Conservation (phyloP, 2,329 filamentous ascomycete species). For the Colletotrichum agaves region DNA sequence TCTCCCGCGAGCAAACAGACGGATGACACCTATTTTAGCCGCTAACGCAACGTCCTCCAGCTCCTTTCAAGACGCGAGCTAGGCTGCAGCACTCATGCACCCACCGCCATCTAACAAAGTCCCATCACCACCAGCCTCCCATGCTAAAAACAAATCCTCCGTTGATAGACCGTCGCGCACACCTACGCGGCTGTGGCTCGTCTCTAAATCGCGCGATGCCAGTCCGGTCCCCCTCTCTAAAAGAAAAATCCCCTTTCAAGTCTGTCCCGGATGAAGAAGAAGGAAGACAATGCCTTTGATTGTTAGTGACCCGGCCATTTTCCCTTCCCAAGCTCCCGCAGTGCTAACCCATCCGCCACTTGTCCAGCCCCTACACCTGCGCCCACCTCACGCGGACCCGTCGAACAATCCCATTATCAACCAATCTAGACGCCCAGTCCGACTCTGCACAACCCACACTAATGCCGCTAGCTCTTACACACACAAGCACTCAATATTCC, state of each 20-base stretch:
- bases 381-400: neutral
- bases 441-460: neutral
- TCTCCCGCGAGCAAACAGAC: neutral
- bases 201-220: no score
- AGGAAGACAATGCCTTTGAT: no score
- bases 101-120: neutral
- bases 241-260: no score
- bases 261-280: no score
- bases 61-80: neutral
- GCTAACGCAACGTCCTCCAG: neutral
- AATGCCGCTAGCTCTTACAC: constrained; percentile 3
- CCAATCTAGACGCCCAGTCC: neutral
- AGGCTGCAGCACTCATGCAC: neutral
- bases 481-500: neutral
- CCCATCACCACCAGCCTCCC: no score
- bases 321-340: neutral
- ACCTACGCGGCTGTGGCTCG: no score
- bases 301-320: no score
- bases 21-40: neutral
- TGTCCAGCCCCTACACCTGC: neutral
- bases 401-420: neutral
- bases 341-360: neutral
- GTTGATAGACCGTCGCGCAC: no score
- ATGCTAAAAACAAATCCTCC: no score
- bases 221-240: no score